phyloP scores from a whole-genome alignment of 805 yeast genomes.

The Candida saitoana region DNA sequence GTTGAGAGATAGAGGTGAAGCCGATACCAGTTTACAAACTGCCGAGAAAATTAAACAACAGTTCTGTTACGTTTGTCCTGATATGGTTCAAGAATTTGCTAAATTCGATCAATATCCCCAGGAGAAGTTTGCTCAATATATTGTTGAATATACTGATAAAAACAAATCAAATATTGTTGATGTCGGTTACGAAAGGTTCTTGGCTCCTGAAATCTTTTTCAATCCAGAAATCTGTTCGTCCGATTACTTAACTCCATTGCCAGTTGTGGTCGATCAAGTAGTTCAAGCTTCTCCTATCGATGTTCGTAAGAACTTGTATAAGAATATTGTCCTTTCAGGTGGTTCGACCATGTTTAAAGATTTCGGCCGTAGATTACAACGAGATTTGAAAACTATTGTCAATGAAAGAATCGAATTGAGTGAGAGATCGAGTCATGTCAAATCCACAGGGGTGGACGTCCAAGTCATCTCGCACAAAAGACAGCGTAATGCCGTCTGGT shows the following conservation, averaged over 20 bases:
- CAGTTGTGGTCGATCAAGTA: conserved; percentile 92
- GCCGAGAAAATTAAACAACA: conserved; percentile 97
- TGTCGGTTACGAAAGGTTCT: conserved; percentile 94
- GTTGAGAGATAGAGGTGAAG: conserved; percentile 95
- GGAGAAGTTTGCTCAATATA: conserved; percentile 87
- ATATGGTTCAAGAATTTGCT: conserved; percentile 92
- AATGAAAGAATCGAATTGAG: conserved; percentile 81
- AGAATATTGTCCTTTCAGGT: conserved; percentile 92
- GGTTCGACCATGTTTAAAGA: conserved; percentile 99
- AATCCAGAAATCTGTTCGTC: conserved; percentile 96
- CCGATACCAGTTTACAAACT: conserved; percentile 87
- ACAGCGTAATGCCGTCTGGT: conserved; percentile 99
- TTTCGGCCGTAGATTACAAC: conserved; percentile 94
- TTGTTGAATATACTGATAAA: conserved; percentile 76
- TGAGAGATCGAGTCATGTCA: conserved; percentile 70
- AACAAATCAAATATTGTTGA: conserved; percentile 60
- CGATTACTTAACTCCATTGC: conserved; percentile 93
- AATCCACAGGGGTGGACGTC: conserved; percentile 92
- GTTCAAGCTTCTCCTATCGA: conserved; percentile 96
- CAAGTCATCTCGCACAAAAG: conserved; percentile 95
- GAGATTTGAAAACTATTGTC: conserved; percentile 84
- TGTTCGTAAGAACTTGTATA: conserved; percentile 93
- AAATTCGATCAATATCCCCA: conserved; percentile 88
- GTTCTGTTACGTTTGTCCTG: conserved; percentile 96
- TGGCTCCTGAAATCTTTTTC: conserved; percentile 99